Evolutionary conservation across 192 early-diverging fungal genomes (phyloP).

Genomic region (Phlyctochytrium arcticum): DNA sequence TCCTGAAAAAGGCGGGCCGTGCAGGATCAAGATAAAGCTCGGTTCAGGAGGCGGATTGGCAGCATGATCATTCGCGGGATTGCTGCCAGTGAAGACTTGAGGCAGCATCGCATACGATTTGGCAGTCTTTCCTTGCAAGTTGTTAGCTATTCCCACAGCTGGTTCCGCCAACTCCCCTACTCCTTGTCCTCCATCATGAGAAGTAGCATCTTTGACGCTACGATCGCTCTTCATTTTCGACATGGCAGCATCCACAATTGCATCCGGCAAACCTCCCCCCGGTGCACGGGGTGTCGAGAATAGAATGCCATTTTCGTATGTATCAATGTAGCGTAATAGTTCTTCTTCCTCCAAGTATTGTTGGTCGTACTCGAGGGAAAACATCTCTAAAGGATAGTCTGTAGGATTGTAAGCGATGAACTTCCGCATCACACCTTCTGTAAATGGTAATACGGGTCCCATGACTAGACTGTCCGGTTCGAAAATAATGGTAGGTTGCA

Average conservation of each 20-base stretch:
- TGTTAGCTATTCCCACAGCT: background rate
- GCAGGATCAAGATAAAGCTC: conserved; percentile 33
- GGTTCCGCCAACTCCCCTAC: conserved; percentile 42
- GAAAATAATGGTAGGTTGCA: conserved; percentile 39
- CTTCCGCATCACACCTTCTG: conserved; percentile 42
- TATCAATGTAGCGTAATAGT: conserved; percentile 32
- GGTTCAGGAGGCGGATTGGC: background rate
- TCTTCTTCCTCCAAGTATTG: conserved; percentile 53
- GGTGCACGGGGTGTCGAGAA: conserved; percentile 46
- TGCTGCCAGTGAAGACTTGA: background rate
- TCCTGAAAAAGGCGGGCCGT: conserved; percentile 55
- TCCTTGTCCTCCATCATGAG: conserved; percentile 3
- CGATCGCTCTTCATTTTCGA: conserved; percentile 25
- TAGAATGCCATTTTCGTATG: conserved; percentile 31
- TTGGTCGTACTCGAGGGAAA: conserved; percentile 52
- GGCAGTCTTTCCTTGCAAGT: background rate
- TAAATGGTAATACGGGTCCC: conserved; percentile 49
- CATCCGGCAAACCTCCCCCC: conserved; percentile 37
- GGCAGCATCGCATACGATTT: background rate
- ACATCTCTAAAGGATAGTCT: conserved; percentile 48
- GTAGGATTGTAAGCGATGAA: conserved; percentile 47
- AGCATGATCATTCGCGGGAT: background rate
- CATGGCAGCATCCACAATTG: conserved; percentile 24
- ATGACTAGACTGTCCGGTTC: conserved; percentile 42
- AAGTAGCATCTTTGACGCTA: background rate